Percentiles rank a stretch among this genome's conserved stretches.
phyloP scores from a whole-genome alignment of 208 protist species.

The Leishmania guyanensis region DNA sequence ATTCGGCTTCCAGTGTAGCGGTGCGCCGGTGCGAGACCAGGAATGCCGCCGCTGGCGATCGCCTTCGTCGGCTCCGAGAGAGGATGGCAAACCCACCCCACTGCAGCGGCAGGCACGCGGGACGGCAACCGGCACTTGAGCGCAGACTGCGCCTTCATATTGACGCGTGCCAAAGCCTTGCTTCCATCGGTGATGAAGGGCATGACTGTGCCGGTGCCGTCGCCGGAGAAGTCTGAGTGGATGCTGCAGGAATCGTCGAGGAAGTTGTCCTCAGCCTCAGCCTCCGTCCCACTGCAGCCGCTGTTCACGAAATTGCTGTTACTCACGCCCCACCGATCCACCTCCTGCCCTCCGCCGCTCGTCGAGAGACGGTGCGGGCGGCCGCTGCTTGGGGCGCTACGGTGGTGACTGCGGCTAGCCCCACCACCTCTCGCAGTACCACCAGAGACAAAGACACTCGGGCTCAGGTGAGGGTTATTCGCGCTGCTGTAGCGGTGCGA shows the following conservation, averaged over 20 bases:
- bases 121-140: conserved; percentile 42
- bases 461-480: conserved; percentile 1
- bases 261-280: conserved; percentile 28
- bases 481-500: conserved; percentile 2
- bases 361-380: not conserved
- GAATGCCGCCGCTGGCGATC: not conserved
- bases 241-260: conserved; percentile 29
- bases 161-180: conserved; percentile 18
- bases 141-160: conserved; percentile 29
- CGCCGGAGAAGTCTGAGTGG: conserved; percentile 19
- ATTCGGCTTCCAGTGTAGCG: not conserved
- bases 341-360: conserved; percentile 12
- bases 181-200: conserved; percentile 19
- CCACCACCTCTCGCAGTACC: not conserved
- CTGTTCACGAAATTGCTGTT: conserved; percentile 3
- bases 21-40: not conserved
- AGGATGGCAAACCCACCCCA: conserved; percentile 36
- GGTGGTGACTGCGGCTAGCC: conserved; percentile 16
- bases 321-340: conserved; percentile 23
- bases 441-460: conserved; percentile 6
- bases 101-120: conserved; percentile 50
- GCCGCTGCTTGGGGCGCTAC: conserved; percentile 13
- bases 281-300: conserved; percentile 30
- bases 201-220: conserved; percentile 10
- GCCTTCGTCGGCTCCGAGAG: not conserved